Evolutionary conservation across 78 protist genomes (phyloP), one percentile per base, ranked within the genome.

Genomic region (Emiliania huxleyi): DNA sequence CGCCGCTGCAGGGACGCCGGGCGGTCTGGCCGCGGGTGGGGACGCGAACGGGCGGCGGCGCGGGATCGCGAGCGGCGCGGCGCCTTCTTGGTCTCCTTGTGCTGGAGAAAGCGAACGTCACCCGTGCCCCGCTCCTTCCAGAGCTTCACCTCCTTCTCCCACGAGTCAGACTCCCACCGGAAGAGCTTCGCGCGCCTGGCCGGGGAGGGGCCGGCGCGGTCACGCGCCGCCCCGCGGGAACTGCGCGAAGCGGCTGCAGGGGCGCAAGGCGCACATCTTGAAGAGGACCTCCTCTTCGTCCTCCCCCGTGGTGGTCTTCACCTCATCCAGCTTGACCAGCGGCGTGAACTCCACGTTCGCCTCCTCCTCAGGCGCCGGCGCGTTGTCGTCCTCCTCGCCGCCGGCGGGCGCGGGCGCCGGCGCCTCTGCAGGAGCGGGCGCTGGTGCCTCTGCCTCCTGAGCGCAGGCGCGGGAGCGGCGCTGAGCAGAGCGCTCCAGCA

Each of bases 81-180:
- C 42, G 22, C 75, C 84, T 77, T 96, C 18, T 42, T 38, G 19
- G 94, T 91, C 37, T 71, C 93, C 91, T 94, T 94, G 94, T 98
- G 93, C 91, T 97, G n/a, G 38, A 98, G 90, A 81, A 98, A 69
- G 90, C 96, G 97, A 79, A 96, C 91, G 3, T 91, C 95, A 46
- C 99, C 99, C 55, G 92, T 87, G 62, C 99, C 99, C 35, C 99
- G 81, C 91, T 98, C 99, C 88, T 97, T 98, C 98, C 98, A 98
- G 90, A 94, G 92, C 55, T 93, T 85, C 48, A 46, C 62, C 35
- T 43, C 91, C 33, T 56, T 48, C 35, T 93, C 97, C 79, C 81
- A 71, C 19, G 81, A 71, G 81, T 71, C 81, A 8, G 81, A 71
- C 42, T 71, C 81, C 81, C 91, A 95, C 26, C 98, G 95, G 95